Evolutionary conservation across 257 asterid species (phyloP), one percentile per base, ranked within the genome.

Genomic region (Echium plantagineum): DNA sequence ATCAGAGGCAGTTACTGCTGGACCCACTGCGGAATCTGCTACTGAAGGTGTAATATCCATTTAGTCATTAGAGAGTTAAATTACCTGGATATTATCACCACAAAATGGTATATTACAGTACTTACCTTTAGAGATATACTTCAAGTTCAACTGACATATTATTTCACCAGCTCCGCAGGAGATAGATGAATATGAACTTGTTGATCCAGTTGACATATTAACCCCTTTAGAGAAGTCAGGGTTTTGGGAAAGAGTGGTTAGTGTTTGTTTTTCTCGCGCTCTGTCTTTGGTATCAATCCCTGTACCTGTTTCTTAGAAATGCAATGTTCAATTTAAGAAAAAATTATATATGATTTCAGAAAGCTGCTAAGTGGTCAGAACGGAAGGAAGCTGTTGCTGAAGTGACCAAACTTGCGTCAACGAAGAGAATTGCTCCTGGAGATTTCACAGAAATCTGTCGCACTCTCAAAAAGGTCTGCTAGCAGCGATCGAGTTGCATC

Each of bases 301-400:
- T 32, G 28, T 18, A 52, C 22, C 26, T 61, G 51, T 66, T 51
- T 5, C 55, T 28, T 5, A 32, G 66, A 61, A 22, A 49, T 66
- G 49, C 51, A 57, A 52, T 63, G 69, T 65, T 55, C 66, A 48
- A 56, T 59, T 12, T 0, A 3, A 42, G 16, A 42, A 42, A 42
- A 30, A 24, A 24, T 1, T 1, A 24, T 24, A 61, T 20, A 67
- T 47, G 73, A 61, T 69, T 67, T 66, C 77, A 93, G 99, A 93
- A 93, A 93, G 97, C 99, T 78, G 17, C 96, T 51, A 93, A 93
- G 75, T 93, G 99, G 99, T 89, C 95, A 12, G 99, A 89, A 77
- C 83, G 99, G 57, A 93, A 89, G 77, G 99, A 89, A 54, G 99
- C 99, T 61, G 96, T 93, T 72, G 90, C 90, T 57, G 96, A 86